Evolutionary conservation across 1,139 yeast genomes (phyloP), one percentile per base, ranked within the genome.

Genomic region (Pichia sp.): DNA sequence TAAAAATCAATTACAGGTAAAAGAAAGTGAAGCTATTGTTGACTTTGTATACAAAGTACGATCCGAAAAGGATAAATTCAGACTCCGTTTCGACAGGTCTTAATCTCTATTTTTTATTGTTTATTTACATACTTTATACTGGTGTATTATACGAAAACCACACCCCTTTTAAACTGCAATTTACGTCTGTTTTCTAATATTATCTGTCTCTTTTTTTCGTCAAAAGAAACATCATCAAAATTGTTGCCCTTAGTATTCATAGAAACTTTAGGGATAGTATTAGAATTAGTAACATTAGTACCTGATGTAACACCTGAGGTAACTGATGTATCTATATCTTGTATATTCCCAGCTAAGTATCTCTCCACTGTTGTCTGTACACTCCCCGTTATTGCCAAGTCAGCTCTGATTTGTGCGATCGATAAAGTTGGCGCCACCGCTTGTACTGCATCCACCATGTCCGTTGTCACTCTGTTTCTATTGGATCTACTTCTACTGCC

Each of bases 401-500:
- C 87, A 53, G 72, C 69, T 52, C 78, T 70, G 53, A 90, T 87
- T 63, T 86, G 95, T n/a, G 76, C 86, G 7, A 68, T 74, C 0
- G 86, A 72, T 44, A 87, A 69, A 34, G 73, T 73, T 1, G 97
- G 97, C 0, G 89, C 96, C 53, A 90, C 73, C 31, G 89, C 79
- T 58, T 82, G 87, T 1, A 90, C 97, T 0, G 86, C 83, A 56
- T 86, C 94, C 44, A 90, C 74, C 97, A 90, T 90, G 54, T 78
- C 81, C 9, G 74, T 76, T 3, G 88, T 84, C 27, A 59, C 62
- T 29, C 11, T 18, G 18, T 18, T 18, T 18, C 18, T 27, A 27
- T 32, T 27, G 27, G 18, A 27, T 5, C 29, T 27, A 34, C 40
- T 60, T 66, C 62, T 53, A 45, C n/a, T 31, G 38, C 10, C 8